Base-by-base conservation (phyloP, 768 basidiomycete species). In the Peribolospora baueri region DNA sequence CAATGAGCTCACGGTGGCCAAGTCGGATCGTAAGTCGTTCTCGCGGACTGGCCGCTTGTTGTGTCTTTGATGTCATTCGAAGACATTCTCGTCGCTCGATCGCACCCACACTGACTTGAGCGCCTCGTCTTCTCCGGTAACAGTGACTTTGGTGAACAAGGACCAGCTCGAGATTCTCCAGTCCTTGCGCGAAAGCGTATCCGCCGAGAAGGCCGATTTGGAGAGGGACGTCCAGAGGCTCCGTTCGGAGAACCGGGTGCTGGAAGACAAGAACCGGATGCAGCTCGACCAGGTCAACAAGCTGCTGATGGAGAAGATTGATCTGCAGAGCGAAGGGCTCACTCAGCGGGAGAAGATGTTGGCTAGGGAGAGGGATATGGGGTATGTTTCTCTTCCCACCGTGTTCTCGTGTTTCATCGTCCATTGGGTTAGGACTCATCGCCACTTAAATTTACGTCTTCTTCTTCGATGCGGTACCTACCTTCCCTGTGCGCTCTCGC, bases 151-250 rank as follows among this genome's bases (percentile, higher is more conserved):
- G 48, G 81, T 95, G 48, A 83, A 87, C 71, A 86, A 84, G 65
- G 87, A 93, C 64, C 86, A 95, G 65, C 71, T 88, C 25, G 88
- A 90, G 53, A 86, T 90, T 56, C 78, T 97, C 41, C 74, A 79
- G 3, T 78, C 78, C 5, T 70, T 93, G 38, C 79, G 90, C 46
- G 84, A 86, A 56, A 86, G 83, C 2, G 83, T 91, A 47, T 81
- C 80, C 63, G 80, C 83, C 64, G 90, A 95, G 67, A 87, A 87
- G 66, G 73, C 73, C 9, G 75, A 70, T 10, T 73, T 90, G 7
- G 82, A 83, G 63, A 70, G 69, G 2, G 82, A 90, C 54, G 66
- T 82, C 42, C 73, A 73, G 38, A 72, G 72, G 42, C 67, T 86
- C 46, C 75, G 74, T 62, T 75, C 75, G 54, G 76, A 80, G 61